Evolutionary conservation across 2,329 filamentous ascomycete species (phyloP), one percentile per base, ranked within the genome.

Genomic region (Exophiala viscosa): DNA sequence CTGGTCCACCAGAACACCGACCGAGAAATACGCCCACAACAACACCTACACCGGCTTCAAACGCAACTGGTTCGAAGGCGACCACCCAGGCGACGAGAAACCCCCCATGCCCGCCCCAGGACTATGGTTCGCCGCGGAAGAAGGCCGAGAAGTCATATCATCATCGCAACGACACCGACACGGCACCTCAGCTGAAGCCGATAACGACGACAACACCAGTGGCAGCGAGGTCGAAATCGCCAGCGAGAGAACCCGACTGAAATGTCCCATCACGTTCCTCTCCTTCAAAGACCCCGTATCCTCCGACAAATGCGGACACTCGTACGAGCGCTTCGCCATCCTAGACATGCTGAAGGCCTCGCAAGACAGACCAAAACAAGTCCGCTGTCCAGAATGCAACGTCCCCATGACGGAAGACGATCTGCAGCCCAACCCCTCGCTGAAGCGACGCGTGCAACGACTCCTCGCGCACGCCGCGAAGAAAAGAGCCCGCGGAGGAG

Each of bases 31-130:
- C 64, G 74, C 79, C 3, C 69, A 73, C 7, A 75, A 86, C 62
- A 81, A 84, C 59, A 71, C 76, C 46, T 87, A 87, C 67, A 71
- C 75, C 43, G 73, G 74, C 17, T 87, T 86, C 73, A 81, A 82
- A 64, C 70, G 73, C 7, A 68, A 80, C n/a, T 73, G 85, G 2
- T 83, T 86, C 65, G 81, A 85, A 59, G 77, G 82, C 23, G 76
- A 76, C 44, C 71, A 82, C 57, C 74, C 73, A 1, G 75, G 75
- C n/a, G 73, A 80, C 46, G 71, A 77, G 2, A 75, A 76, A 1
- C 76, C 77, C 3, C 74, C 76, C 0, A 64, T 84, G 13, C 79
- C 83, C 0, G 74, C 80, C 45, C 67, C 78, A 8, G 77, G 76
- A 10, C 80, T 80, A 9, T 88, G 85, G 85, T 87, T 88, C 64